Evolutionary conservation across 257 asterid species (phyloP).

Genomic region (Solanum raphanifolium): DNA sequence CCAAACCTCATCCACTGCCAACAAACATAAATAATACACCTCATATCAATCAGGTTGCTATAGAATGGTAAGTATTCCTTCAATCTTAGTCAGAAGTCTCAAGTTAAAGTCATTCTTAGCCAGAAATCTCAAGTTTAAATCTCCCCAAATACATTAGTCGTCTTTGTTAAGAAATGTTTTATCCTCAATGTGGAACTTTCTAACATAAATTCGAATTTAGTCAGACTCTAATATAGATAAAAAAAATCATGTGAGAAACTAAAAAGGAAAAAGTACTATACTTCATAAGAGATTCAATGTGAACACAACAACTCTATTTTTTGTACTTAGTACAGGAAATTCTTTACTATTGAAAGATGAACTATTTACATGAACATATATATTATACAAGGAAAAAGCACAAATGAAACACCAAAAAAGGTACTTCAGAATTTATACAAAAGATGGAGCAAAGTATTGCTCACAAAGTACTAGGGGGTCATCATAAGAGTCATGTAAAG

Average conservation of each 20-base stretch:
- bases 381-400: not conserved
- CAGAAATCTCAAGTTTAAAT: too few relatives aligned
- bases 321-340: not conserved
- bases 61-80: too few relatives aligned
- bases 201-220: accelerated
- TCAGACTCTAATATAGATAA: too few relatives aligned
- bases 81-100: too few relatives aligned
- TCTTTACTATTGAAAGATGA: not conserved
- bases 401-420: not conserved
- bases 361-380: not conserved
- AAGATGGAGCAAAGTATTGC: not conserved
- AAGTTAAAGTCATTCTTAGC: too few relatives aligned
- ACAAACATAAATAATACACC: not conserved
- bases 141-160: accelerated
- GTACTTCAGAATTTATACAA: not conserved
- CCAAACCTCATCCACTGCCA: not conserved
- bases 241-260: not conserved
- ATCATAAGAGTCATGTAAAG: not conserved
- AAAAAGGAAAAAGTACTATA: not conserved
- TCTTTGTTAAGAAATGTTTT: too few relatives aligned
- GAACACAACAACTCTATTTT: not conserved
- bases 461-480: not conserved
- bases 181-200: not conserved
- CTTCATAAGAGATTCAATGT: not conserved
- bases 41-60: not conserved